Evolutionary conservation across 352 stramenopile genomes (phyloP).

Genomic region (Phytophthora fragariaefolia): DNA sequence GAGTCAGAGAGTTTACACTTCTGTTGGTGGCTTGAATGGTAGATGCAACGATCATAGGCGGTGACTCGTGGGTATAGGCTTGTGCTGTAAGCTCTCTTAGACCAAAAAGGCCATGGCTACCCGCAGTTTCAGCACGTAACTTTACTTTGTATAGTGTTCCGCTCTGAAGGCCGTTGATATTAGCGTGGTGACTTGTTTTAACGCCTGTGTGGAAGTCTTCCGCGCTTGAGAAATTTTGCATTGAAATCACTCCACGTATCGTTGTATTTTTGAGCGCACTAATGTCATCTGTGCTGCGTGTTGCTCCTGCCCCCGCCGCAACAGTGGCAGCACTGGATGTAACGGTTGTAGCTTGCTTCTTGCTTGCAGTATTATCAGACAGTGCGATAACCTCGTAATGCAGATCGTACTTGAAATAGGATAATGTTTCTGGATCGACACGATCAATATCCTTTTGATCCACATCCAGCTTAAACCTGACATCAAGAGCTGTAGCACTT

Average conservation of each 20-base stretch:
- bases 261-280: constrained; percentile 21
- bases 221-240: constrained; percentile 47
- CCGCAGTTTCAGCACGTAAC: constrained; percentile 55
- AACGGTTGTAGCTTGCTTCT: constrained; percentile 23
- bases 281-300: constrained; percentile 31
- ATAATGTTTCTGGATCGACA: constrained; percentile 34
- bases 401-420: constrained; percentile 56
- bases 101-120: constrained; percentile 63
- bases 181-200: constrained; percentile 33
- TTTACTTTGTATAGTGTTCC: constrained; percentile 55
- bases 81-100: constrained; percentile 22
- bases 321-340: constrained; percentile 11
- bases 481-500: constrained; percentile 47
- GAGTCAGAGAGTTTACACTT: constrained; percentile 53
- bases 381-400: constrained; percentile 53
- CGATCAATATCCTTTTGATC: constrained; percentile 44
- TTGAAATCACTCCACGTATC: constrained; percentile 35
- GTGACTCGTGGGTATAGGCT: constrained; percentile 54
- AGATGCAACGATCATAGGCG: constrained; percentile 53
- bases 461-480: constrained; percentile 55
- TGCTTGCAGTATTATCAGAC: constrained; percentile 12
- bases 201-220: constrained; percentile 40
- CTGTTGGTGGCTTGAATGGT: constrained; percentile 45
- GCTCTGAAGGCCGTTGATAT: constrained; percentile 50
- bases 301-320: not conserved